Evolutionary conservation across 768 basidiomycete species (phyloP), one percentile per base, ranked within the genome.

Genomic region (Mrakia hoshinonis): DNA sequence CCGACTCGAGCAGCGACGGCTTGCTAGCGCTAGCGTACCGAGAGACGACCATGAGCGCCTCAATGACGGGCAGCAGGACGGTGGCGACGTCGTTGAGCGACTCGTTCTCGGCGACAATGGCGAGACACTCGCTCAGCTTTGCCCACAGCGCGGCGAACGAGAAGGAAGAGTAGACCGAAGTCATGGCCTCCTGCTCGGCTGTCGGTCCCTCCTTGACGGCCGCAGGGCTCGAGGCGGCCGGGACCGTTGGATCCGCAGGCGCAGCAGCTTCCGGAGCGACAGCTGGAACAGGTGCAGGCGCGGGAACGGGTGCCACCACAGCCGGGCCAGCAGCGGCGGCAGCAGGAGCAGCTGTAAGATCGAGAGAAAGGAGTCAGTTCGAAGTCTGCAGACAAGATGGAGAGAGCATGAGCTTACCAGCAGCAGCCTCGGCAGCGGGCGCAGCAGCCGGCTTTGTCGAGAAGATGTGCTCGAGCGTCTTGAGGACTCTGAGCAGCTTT

Each of bases 21-120:
- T n/a, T 31, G 75, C 88, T 88, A 9, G 88, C 82, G 10, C 89
- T 89, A 36, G 90, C 90, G 78, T 94, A 91, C 80, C 96, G 96
- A 85, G 92, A 96, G 48, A 99, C 92, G 1, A 99, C 93, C 95
- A 99, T 97, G 73, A 99, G 82, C 1, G 94, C 86, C 79, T 99
- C 96, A 72, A 99, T 96, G 60, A 97, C 83, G 13, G 96, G 96
- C 39, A 99, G 82, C 2, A 99, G 83, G 18, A 97, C 91, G 1
- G 90, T 94, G 4, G 92, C 92, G 62, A 95, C 87, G 77, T 96
- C 90, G 70, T 91, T 90, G 52, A 87, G 86, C 73, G 90, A 87
- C 0, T 88, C 82, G 70, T 87, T 87, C 73, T 88, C 86, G 76
- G 92, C 91, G 72, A 98, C 87, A 67, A 88, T 82, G 2, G 85